Evolutionary conservation across 2,329 filamentous ascomycete species (phyloP), one percentile per base, ranked within the genome.

Genomic region (Diaporthe caulivora): DNA sequence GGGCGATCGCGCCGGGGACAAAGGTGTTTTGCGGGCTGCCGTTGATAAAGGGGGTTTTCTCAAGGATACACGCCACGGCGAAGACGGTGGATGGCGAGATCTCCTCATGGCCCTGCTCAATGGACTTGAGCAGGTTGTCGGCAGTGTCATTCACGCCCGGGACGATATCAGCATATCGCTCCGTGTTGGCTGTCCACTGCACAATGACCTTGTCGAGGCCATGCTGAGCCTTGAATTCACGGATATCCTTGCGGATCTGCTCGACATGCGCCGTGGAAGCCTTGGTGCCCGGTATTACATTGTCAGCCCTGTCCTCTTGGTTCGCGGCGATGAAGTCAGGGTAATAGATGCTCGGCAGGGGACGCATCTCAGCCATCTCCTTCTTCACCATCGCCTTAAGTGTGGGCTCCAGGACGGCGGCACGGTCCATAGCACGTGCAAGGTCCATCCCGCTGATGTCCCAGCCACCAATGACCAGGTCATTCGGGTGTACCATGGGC

Each of bases 1-100:
- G 91, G 81, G 96, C 89, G 78, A 98, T 92, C 75, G 93, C 94
- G 80, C 97, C 97, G 11, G 96, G 96, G 26, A 99, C 96, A 80
- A 99, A 98, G 55, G 97, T 99, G 89, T 99, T 99, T 86, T 99
- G 97, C 44, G 97, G 97, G 76, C 97, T 99, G 74, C 97, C 97
- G 85, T 99, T 99, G 92, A 99, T 98, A 89, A 99, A 99, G 3
- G 97, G 96, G 17, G 92, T 90, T 44, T 91, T 88, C 83, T 99
- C 97, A 54, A 98, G 90, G 80, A 98, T 98, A 81, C 91, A 97
- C 69, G 97, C 96, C 70, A 99, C 94, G 15, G 97, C 95, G 80
- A 99, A 99, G 79, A 99, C 90, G 67, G 96, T 98, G 29, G 97
- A 98, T 40, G 97, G 97, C 21, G 97, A 90, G n/a, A 99, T 90